Conservation (phyloP, 768 basidiomycete genomes). For the Boletus coccyginus region DNA sequence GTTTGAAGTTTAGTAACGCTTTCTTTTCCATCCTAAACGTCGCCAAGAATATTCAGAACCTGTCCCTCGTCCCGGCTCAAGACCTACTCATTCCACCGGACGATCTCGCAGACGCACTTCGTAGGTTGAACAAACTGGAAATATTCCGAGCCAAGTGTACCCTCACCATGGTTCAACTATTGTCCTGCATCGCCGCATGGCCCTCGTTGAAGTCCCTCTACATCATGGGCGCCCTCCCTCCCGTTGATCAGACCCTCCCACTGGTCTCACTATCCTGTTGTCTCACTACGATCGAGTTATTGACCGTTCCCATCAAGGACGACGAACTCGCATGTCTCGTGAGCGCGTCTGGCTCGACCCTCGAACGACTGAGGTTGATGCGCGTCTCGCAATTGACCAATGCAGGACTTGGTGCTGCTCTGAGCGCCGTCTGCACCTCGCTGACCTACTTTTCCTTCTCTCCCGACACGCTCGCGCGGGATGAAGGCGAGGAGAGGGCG, state of each 20-base stretch:
- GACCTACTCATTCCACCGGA: background rate
- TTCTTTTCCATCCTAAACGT: conserved; percentile 3
- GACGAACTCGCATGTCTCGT: conserved; percentile 10
- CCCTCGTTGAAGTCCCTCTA: conserved; percentile 6
- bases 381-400: background rate
- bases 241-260: background rate
- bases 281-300: background rate
- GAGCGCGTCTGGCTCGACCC: conserved; percentile 1
- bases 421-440: conserved; percentile 1
- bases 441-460: background rate
- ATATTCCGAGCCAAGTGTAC: background rate
- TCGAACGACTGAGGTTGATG: conserved; percentile 5
- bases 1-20: background rate
- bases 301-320: background rate
- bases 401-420: background rate
- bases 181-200: conserved; percentile 6
- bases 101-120: background rate
- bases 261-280: background rate
- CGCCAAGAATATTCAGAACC: background rate
- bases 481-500: background rate
- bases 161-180: background rate
- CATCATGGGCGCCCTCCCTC: background rate
- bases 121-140: background rate
- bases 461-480: background rate
- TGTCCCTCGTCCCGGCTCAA: background rate